A percentile compares a stretch with the other conserved stretches of the same genome.
phyloP scores from a whole-genome alignment of 1,284 basidiomycete species.

The Pisolithus thermaeus region DNA sequence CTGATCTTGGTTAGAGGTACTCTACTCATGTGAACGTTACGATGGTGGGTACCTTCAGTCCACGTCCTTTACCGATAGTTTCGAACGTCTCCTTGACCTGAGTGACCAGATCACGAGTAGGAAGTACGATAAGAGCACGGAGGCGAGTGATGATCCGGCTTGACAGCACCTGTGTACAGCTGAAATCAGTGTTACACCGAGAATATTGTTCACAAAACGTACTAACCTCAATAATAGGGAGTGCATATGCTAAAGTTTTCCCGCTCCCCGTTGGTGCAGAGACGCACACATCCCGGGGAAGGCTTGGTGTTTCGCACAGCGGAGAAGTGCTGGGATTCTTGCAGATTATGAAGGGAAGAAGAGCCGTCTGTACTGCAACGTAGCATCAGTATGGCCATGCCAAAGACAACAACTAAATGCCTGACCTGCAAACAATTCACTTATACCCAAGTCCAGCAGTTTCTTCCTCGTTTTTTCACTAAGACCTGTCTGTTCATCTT shows the following conservation, averaged over 20 bases:
- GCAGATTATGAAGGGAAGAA: conserved; percentile 73
- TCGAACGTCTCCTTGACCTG: conserved; percentile 95
- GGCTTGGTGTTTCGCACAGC: conserved; percentile 68
- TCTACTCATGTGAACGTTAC: background rate
- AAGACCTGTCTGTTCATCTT: conserved; percentile 44
- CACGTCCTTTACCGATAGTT: conserved; percentile 76
- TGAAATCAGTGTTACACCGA: conserved; percentile 1
- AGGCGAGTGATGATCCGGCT: conserved; percentile 74
- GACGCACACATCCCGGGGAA: conserved; percentile 85
- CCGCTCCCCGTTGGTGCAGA: conserved; percentile 97
- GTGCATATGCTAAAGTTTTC: conserved; percentile 91
- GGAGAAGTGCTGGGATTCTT: conserved; percentile 32
- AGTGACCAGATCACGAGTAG: conserved; percentile 90
- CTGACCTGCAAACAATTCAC: conserved; percentile 83
- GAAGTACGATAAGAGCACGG: conserved; percentile 89
- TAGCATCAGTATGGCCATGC: conserved; percentile 7
- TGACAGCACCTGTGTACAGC: conserved; percentile 55
- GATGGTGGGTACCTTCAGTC: conserved; percentile 60
- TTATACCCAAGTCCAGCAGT: conserved; percentile 70
- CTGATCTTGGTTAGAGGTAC: conserved; percentile 31
- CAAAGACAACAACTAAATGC: conserved; percentile 8
- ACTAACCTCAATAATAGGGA: conserved; percentile 85
- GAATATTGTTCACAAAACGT: conserved; percentile 2
- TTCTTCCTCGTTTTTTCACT: conserved; percentile 58
- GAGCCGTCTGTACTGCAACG: conserved; percentile 70